Conservation (phyloP, 2,329 filamentous ascomycete genomes). For the Endoconidiophora polonica region DNA sequence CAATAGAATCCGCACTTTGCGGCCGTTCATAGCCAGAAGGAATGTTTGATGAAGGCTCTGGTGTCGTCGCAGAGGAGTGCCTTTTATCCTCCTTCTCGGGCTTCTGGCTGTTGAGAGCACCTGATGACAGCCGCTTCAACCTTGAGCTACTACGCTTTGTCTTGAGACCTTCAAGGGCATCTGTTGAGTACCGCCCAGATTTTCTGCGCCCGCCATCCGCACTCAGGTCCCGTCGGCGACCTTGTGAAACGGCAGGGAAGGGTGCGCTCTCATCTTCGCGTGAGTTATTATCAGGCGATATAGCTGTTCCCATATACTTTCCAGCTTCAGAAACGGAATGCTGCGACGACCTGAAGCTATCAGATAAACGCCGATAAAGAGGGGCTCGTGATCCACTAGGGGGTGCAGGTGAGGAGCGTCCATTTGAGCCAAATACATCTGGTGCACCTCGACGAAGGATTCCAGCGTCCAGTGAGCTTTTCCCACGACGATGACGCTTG, state of each 20-base stretch:
- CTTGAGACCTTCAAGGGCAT: constrained; percentile 27
- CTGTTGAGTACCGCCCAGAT: constrained; percentile 33
- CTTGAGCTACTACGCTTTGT: constrained; percentile 40
- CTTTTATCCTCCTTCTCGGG: constrained; percentile 21
- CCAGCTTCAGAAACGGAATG: background rate
- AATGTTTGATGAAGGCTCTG: constrained; percentile 17
- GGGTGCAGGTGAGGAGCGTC: background rate
- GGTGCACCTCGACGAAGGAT: background rate
- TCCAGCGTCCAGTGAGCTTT: constrained; percentile 8
- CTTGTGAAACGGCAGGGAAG: constrained; percentile 50
- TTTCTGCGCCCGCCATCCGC: constrained; percentile 27
- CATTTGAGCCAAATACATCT: background rate
- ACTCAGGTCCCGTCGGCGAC: constrained; percentile 34
- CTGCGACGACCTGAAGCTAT: constrained; percentile 5
- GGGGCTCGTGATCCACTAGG: background rate
- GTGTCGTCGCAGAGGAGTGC: constrained; percentile 14
- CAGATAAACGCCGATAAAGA: constrained; percentile 6
- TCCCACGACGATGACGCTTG: constrained; percentile 6
- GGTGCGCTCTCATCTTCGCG: constrained; percentile 48
- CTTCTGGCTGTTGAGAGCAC: constrained; percentile 10
- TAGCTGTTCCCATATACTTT: background rate
- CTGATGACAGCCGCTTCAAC: constrained; percentile 38
- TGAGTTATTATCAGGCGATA: constrained; percentile 19
- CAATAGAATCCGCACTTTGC: constrained; percentile 68
- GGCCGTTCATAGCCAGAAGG: constrained; percentile 53